Evolutionary conservation across 2,329 filamentous ascomycete species (phyloP).

Genomic region (Cladorrhinum sp.): DNA sequence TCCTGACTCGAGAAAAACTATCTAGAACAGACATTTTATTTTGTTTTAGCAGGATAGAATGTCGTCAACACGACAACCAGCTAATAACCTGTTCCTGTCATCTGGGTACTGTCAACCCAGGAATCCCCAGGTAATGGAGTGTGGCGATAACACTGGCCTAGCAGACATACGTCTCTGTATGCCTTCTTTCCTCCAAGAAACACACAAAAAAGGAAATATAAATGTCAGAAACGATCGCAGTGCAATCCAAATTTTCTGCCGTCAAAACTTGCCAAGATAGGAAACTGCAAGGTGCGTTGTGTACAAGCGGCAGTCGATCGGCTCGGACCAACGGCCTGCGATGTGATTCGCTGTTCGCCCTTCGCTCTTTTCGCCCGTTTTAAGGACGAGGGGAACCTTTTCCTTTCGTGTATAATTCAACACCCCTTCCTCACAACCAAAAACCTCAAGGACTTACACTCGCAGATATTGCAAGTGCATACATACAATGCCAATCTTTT

Average conservation of each 20-base stretch:
- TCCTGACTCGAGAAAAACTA: neutral
- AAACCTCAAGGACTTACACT: neutral
- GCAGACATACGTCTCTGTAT: too few species aligned
- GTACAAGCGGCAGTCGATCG: slow-evolving; percentile 5
- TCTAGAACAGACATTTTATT: neutral
- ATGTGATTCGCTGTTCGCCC: slow-evolving; percentile 17
- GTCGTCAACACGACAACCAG: neutral
- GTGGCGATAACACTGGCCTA: neutral
- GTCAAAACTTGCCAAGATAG: neutral
- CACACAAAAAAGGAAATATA: neutral
- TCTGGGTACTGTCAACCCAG: neutral
- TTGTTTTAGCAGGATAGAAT: neutral
- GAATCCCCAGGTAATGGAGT: neutral
- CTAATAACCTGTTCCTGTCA: neutral
- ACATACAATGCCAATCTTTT: neutral
- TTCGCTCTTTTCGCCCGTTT: slow-evolving; percentile 17
- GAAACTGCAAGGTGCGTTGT: neutral
- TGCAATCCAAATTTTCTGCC: neutral
- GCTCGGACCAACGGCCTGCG: slow-evolving; percentile 21
- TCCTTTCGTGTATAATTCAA: neutral
- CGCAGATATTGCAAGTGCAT: too few species aligned
- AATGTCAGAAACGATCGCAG: too few species aligned
- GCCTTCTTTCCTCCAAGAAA: too few species aligned
- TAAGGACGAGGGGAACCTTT: slow-evolving; percentile 6
- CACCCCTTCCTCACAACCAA: neutral